Evolutionary conservation across 2,329 filamentous ascomycete genomes (phyloP).

Genomic region (Diaporthe citriasiana): DNA sequence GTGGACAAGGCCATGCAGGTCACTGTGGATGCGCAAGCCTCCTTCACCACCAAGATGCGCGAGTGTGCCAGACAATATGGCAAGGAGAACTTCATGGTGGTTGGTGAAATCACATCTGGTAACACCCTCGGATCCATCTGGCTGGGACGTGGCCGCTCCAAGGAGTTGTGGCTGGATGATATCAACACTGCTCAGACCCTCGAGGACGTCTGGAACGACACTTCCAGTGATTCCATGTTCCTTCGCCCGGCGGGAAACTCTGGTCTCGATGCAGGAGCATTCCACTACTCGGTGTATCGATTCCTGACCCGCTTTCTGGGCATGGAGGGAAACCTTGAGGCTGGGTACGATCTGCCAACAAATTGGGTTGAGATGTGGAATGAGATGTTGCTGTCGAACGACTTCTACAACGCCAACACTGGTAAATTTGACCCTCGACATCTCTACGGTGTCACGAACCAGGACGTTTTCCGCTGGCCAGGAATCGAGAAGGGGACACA

Average conservation of each 20-base stretch:
- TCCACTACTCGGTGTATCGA: constrained; percentile 56
- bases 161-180: constrained; percentile 43
- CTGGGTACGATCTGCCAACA: constrained; percentile 50
- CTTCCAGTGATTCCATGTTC: constrained; percentile 52
- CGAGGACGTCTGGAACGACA: constrained; percentile 38
- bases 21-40: constrained; percentile 70
- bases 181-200: constrained; percentile 42
- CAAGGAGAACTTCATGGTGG: constrained; percentile 74
- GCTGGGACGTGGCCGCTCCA: constrained; percentile 71
- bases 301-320: constrained; percentile 51
- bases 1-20: constrained; percentile 74
- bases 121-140: constrained; percentile 72
- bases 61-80: constrained; percentile 67
- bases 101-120: constrained; percentile 74
- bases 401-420: constrained; percentile 71
- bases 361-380: constrained; percentile 67
- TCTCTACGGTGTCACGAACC: constrained; percentile 75
- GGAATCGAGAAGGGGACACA: constrained; percentile 69
- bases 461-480: constrained; percentile 77
- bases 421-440: constrained; percentile 74
- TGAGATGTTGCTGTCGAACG: constrained; percentile 69
- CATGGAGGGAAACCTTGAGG: constrained; percentile 51
- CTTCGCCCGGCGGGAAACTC: constrained; percentile 70
- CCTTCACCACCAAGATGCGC: constrained; percentile 68
- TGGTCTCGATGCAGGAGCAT: constrained; percentile 58